Conservation (phyloP, 805 yeast genomes). For the Saturnispora ahearnii region DNA sequence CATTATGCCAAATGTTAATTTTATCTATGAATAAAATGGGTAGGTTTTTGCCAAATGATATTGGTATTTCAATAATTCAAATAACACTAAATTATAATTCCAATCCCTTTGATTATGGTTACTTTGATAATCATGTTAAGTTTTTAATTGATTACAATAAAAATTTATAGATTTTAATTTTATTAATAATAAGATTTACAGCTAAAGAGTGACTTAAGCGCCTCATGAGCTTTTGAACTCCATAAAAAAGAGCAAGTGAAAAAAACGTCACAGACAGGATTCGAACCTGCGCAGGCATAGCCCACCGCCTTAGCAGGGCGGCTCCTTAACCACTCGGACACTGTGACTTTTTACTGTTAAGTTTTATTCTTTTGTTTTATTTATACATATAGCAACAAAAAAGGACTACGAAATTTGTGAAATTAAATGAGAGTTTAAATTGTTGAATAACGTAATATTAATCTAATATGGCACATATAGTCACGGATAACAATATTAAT, state of each 20-base stretch:
- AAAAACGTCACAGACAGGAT: constrained; percentile 95
- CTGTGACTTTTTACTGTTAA: constrained; percentile 33
- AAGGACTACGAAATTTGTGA: no score
- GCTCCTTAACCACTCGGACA: constrained; percentile 74
- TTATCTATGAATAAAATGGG: constrained; percentile 33
- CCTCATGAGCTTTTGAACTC: not conserved
- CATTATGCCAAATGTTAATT: constrained; percentile 27
- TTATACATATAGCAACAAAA: not conserved
- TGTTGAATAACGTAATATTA: no score
- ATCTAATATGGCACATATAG: no score
- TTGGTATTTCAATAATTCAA: constrained; percentile 30
- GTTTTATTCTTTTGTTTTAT: not conserved
- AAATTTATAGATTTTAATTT: not conserved
- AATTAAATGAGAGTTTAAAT: no score
- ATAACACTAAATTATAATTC: constrained; percentile 23
- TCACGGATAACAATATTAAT: no score
- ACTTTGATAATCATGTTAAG: constrained; percentile 19
- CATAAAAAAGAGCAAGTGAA: constrained; percentile 20
- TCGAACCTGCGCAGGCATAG: constrained; percentile 98
- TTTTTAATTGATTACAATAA: constrained; percentile 3
- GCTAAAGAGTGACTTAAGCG: no score
- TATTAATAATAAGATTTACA: no score
- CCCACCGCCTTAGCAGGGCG: constrained; percentile 83
- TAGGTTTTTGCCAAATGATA: constrained; percentile 32
- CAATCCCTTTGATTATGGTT: constrained; percentile 21